Conservation (phyloP, 345 rosid species). For the Gossypium sturtianum region DNA sequence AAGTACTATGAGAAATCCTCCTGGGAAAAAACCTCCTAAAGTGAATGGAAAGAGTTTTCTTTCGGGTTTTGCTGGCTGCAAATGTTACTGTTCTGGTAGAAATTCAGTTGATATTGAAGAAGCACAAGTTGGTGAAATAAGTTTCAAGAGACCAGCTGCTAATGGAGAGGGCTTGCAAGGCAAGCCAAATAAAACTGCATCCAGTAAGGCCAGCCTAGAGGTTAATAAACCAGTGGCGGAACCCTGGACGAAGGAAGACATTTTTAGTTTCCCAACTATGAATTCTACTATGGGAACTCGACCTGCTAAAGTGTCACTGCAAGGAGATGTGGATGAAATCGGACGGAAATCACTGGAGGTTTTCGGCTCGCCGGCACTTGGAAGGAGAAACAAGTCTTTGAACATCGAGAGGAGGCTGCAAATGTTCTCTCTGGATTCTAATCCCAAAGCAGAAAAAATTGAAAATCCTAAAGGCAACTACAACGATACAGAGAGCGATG, state of each 20-base stretch:
- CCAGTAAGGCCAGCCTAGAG: constrained; percentile 13
- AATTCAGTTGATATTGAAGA: constrained; percentile 42
- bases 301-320: constrained; percentile 14
- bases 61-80: constrained; percentile 44
- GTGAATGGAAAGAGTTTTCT: constrained; percentile 42
- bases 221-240: constrained; percentile 6
- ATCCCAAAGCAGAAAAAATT: constrained; percentile 25
- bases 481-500: constrained; percentile 54
- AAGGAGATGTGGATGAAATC: constrained; percentile 21
- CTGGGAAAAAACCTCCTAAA: constrained; percentile 19
- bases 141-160: constrained; percentile 28
- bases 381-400: constrained; percentile 27
- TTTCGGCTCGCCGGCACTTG: constrained; percentile 48
- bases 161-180: constrained; percentile 18
- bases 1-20: constrained; percentile 12
- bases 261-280: constrained; percentile 30
- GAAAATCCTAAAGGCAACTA: constrained; percentile 18
- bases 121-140: constrained; percentile 26
- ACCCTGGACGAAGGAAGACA: constrained; percentile 17
- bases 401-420: constrained; percentile 40
- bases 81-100: constrained; percentile 48
- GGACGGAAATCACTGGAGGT: constrained; percentile 55
- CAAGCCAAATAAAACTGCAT: constrained; percentile 7
- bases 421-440: constrained; percentile 40
- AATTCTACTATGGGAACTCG: constrained; percentile 10